Base-by-base conservation (phyloP, 345 rosid genomes). In the Brassica carinata region DNA sequence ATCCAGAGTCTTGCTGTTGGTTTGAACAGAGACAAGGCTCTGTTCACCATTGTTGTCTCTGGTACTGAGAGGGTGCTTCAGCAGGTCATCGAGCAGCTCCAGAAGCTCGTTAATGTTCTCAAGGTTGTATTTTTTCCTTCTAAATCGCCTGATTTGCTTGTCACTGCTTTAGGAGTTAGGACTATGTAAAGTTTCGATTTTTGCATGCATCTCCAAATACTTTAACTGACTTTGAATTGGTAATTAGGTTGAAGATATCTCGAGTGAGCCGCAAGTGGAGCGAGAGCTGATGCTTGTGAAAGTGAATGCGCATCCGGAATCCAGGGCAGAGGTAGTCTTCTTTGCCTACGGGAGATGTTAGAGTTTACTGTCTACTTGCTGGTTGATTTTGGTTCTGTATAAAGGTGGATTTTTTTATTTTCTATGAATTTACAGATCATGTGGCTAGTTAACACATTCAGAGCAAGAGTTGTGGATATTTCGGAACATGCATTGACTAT, bases 1-100 rank as follows among this genome's bases (percentile, higher is more conserved):
- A 96, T 93, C 5, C 97, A 95, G 87, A 90, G 97, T 19, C 97
- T 95, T 26, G 99, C 98, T 72, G 99, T 96, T 74, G 98, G 99
- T 71, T 80, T 95, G 5, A 91, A 91, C 83, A 89, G 86, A 87
- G 97, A 95, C 82, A 92, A 88, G 85, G 99, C 99, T 36, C 79
- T 95, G 31, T 95, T 93, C 87, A 95, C 96, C 65, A 91, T 96
- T 6, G 98, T 91, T 68, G 99, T 93, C 17, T 89, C 82, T 33
- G 99, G 98, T 43, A 93, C 97, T 40, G 93, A 96, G 69, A 90
- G 64, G 84, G 91, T 89, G 4, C 86, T 96, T 69, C 89, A 84
- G 66, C 99, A 96, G 82, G 94, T 96, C 74, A 88, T 88, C 23
- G 96, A 93, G 88, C 99, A 96, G 78, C 96, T 96, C 64, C 90